These are phyloP conservation scores for Coccomyxa sp. DNA, from an alignment of 139 green algal genomes.

Conservation along the genomic window DNA sequence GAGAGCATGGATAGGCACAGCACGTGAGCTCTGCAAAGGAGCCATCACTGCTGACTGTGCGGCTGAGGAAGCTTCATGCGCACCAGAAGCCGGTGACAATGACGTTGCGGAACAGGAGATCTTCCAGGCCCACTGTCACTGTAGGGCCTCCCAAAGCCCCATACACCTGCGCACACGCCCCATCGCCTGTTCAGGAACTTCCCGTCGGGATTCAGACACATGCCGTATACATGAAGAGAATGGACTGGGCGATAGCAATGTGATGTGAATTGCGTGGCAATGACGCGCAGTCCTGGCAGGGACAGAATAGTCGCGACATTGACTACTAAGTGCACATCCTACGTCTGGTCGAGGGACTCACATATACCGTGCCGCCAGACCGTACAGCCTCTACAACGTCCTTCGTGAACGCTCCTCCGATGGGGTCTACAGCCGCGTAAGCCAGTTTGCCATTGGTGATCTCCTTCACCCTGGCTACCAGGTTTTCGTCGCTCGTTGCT, in stretches of 20 bases:
- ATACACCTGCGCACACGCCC: slow-evolving; percentile 2
- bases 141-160: not conserved
- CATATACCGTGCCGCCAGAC: slow-evolving; percentile 35
- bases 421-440: slow-evolving; percentile 26
- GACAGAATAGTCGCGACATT: too few relatives aligned
- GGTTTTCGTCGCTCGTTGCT: slow-evolving; percentile 8
- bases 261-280: too few relatives aligned
- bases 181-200: too few relatives aligned
- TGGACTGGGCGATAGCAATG: too few relatives aligned
- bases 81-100: slow-evolving; percentile 8
- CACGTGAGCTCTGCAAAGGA: too few relatives aligned
- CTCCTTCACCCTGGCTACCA: slow-evolving; percentile 21
- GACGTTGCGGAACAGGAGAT: not conserved
- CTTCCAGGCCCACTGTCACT: slow-evolving; percentile 8
- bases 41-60: too few relatives aligned
- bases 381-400: slow-evolving; percentile 15
- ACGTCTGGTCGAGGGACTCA: not conserved
- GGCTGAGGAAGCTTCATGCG: too few relatives aligned
- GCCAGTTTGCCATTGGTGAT: slow-evolving; percentile 21
- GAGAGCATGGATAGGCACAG: too few relatives aligned
- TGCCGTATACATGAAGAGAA: too few relatives aligned
- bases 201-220: too few relatives aligned
- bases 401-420: slow-evolving; percentile 29
- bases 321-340: too few relatives aligned
- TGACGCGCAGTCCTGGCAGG: too few relatives aligned